Base-by-base conservation (phyloP, 2,329 filamentous ascomycete genomes). In the Domatiomyces globalis region DNA sequence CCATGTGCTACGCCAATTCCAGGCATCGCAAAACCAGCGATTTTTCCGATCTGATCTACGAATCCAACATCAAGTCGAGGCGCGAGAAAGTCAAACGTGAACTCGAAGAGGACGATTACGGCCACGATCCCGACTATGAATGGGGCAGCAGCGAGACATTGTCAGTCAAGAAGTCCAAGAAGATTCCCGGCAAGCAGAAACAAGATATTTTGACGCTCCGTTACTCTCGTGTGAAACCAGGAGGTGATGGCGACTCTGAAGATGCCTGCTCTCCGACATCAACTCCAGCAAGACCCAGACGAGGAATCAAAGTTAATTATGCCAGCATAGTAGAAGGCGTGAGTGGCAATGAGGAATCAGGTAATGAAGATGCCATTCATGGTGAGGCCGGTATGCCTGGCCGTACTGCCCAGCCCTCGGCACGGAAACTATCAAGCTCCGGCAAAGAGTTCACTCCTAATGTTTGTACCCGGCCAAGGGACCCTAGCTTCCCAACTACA, bases 1-100 rank as follows among this genome's bases (percentile, higher is more conserved):
- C 53, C 19, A 49, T 61, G 33, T 15, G 33, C 22, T 61, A 61
- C 20, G 43, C 43, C 10, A 56, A 49, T 33, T 12, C 29, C n/a
- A 48, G 49, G 22, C 36, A 22, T 25, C 33, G 44, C 43, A 45
- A 45, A 19, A 27, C 10, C 43, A 39, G 4, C 46, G 46, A 49
- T 19, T 19, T 45, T 18, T 18, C 33, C 36, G 29, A 45, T 19
- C 25, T 29, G 22, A 6, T 17, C n/a, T 18, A 47, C 33, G 10
- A 27, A 5, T 18, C 18, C 39, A 49, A 22, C 20, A 17, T 10
- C 39, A 45, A 18, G 46, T 36, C 12, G 36, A 48, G 36, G n/a
- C 18, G 7, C 50, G 46, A 25, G 46, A 12, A 12, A 18, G 22
- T 20, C 12, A 22, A 20, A 22, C 18, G 7, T 15, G 25, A 6